Percentiles rank a stretch among this genome's conserved stretches.
These are phyloP conservation scores for Ramularia endophylla DNA, from an alignment of 2,329 filamentous ascomycete genomes.

Conservation along the genomic window DNA sequence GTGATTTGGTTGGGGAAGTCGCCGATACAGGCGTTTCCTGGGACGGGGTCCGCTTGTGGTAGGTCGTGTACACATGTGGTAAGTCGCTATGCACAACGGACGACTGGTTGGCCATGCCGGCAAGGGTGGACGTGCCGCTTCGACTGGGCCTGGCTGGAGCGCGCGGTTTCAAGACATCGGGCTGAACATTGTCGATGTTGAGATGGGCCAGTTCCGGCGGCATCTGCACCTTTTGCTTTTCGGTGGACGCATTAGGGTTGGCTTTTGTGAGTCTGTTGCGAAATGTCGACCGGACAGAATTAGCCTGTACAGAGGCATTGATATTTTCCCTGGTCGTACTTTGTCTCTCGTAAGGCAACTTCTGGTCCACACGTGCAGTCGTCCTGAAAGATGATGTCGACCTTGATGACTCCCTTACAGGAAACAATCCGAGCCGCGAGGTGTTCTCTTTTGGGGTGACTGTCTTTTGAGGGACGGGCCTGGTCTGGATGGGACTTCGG, in stretches of 20 bases:
- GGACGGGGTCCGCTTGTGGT: constrained; percentile 48
- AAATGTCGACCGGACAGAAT: constrained; percentile 2
- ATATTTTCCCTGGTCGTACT: too few relatives aligned
- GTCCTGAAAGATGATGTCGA: constrained; percentile 57
- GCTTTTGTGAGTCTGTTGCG: constrained; percentile 13
- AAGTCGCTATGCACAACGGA: constrained; percentile 54
- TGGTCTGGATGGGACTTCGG: too few relatives aligned
- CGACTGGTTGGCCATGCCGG: constrained; percentile 41
- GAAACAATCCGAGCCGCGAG: constrained; percentile 52
- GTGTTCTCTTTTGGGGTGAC: constrained; percentile 28
- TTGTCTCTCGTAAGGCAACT: constrained; percentile 1
- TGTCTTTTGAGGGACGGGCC: too few relatives aligned
- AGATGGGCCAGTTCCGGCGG: constrained; percentile 46
- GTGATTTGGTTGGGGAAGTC: constrained; percentile 32
- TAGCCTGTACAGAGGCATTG: background rate
- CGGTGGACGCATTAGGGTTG: constrained; percentile 2
- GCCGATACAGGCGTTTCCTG: constrained; percentile 36
- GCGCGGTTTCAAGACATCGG: constrained; percentile 37
- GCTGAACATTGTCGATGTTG: constrained; percentile 51
- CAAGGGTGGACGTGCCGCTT: constrained; percentile 41
- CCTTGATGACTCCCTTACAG: constrained; percentile 62
- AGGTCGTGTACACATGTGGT: constrained; percentile 39
- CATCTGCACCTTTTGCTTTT: constrained; percentile 11
- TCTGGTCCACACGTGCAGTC: constrained; percentile 10
- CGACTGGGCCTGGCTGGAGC: constrained; percentile 39